These are phyloP conservation scores for Globisporangium camurandrum DNA, from an alignment of 352 stramenopile genomes.

Conservation along the genomic window DNA sequence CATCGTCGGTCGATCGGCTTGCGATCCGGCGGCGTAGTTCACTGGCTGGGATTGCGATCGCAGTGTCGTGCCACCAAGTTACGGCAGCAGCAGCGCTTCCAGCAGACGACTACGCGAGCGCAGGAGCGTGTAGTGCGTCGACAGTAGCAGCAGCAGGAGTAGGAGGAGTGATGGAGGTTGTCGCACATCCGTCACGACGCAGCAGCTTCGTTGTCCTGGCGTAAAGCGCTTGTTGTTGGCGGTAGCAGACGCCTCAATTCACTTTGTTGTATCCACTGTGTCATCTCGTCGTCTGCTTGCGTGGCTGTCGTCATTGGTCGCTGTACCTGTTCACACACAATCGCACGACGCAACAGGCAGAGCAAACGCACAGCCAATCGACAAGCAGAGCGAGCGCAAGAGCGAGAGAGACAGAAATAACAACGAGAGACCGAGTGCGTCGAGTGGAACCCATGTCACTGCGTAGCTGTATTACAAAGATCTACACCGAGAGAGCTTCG, in stretches of 20 bases:
- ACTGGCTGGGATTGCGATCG: not conserved
- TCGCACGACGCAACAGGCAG: not conserved
- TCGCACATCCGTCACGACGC: too few relatives aligned
- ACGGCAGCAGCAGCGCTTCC: too few relatives aligned
- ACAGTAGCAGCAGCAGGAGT: too few relatives aligned
- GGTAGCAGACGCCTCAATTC: too few relatives aligned
- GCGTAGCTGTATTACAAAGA: slow-evolving; percentile 78
- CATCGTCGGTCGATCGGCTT: slow-evolving; percentile 7
- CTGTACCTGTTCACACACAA: not conserved
- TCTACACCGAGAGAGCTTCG: slow-evolving; percentile 49
- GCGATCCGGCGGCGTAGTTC: not conserved
- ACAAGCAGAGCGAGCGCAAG: not conserved
- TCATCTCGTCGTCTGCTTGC: not conserved
- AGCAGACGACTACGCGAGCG: too few relatives aligned
- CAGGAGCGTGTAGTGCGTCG: too few relatives aligned
- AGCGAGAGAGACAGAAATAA: not conserved
- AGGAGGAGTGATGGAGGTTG: too few relatives aligned
- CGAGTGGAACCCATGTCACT: slow-evolving; percentile 69
- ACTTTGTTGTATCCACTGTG: not conserved
- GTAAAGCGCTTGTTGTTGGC: too few relatives aligned
- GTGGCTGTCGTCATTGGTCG: not conserved
- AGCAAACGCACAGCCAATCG: not conserved
- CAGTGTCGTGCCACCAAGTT: slow-evolving; percentile 1
- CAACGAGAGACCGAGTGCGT: not conserved
- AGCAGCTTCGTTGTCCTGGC: too few relatives aligned